phyloP scores from a whole-genome alignment of 306 rosid genomes.

The Prinsepia uniflora region DNA sequence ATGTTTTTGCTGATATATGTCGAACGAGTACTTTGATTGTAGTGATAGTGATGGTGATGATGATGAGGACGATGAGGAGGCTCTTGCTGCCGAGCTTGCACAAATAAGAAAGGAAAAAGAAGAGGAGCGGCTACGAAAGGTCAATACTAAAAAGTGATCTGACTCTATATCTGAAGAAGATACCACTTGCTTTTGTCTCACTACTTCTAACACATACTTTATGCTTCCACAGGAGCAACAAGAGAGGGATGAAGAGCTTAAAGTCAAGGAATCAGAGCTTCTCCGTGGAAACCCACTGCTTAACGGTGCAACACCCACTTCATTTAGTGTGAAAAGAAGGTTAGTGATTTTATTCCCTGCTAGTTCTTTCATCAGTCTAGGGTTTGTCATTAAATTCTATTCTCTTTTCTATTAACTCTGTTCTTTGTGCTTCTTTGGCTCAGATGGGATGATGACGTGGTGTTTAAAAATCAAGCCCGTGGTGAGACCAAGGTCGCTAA shows the following conservation, averaged over 20 bases:
- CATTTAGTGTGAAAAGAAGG: constrained; percentile 85
- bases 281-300: constrained; percentile 81
- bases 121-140: constrained; percentile 87
- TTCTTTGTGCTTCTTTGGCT: constrained; percentile 11
- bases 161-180: neutral
- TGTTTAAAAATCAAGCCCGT: constrained; percentile 88
- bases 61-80: constrained; percentile 73
- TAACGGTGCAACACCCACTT: constrained; percentile 44
- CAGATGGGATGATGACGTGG: constrained; percentile 94
- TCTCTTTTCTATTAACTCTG: neutral
- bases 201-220: constrained; percentile 1
- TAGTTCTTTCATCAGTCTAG: neutral
- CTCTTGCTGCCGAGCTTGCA: constrained; percentile 92
- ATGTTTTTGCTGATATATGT: neutral
- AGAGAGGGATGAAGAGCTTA: constrained; percentile 81
- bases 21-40: neutral
- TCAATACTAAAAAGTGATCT: constrained; percentile 19
- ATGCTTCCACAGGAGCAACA: constrained; percentile 52
- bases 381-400: neutral
- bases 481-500: constrained; percentile 83
- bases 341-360: constrained; percentile 16
- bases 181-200: neutral
- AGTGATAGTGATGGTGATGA: constrained; percentile 51
- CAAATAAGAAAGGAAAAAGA: constrained; percentile 95
- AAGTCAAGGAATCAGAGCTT: constrained; percentile 79